Conservation (phyloP, 106 monocot genomes). For the Dactylorhiza incarnata region DNA sequence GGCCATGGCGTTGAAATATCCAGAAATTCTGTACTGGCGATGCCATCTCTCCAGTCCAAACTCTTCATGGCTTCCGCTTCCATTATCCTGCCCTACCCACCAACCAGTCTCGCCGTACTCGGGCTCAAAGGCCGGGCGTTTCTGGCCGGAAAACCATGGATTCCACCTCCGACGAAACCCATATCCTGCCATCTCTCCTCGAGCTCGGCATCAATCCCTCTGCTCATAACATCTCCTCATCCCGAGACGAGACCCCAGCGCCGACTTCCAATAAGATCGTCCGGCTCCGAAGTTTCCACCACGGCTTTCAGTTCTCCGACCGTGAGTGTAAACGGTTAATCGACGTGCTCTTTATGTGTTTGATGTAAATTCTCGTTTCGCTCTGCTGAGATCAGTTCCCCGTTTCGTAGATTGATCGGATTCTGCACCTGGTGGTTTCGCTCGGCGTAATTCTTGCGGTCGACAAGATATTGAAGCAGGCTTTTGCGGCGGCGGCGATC, state of each 20-base stretch:
- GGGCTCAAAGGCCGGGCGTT: neutral
- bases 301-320: conserved; percentile 21
- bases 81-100: neutral
- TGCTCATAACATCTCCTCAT: neutral
- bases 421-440: conserved; percentile 66
- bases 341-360: neutral
- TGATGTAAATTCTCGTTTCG: neutral
- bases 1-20: neutral
- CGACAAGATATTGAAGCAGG: conserved; percentile 62
- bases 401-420: conserved; percentile 32
- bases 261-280: conserved; percentile 16
- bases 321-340: conserved; percentile 16
- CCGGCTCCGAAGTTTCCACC: conserved; percentile 13
- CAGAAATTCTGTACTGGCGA: neutral
- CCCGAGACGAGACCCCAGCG: neutral
- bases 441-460: conserved; percentile 64
- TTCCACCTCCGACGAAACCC: neutral
- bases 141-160: neutral
- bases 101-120: neutral
- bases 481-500: conserved; percentile 69
- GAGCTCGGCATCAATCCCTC: neutral
- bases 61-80: conserved; percentile 8
- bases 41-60: neutral
- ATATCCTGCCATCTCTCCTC: neutral
- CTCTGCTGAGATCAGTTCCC: neutral